Conservation (phyloP, 2,329 filamentous ascomycete genomes). For the Rhinocladiella similis region DNA sequence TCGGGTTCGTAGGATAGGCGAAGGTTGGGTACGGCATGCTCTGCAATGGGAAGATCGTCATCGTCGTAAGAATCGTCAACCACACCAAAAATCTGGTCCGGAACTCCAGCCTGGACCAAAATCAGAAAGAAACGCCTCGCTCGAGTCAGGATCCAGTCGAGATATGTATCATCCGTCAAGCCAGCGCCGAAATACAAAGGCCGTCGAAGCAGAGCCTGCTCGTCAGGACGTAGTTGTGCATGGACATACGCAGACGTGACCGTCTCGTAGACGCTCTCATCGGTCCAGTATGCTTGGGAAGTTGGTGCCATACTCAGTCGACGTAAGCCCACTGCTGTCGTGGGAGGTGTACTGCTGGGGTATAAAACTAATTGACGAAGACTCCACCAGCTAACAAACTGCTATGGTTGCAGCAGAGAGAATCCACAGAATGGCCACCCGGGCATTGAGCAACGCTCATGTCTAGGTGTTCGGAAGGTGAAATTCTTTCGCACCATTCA, state of each 20-base stretch:
- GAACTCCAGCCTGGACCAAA: constrained; percentile 58
- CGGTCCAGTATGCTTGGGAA: constrained; percentile 42
- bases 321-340: not conserved
- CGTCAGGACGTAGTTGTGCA: constrained; percentile 33
- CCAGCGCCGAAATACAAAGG: constrained; percentile 45
- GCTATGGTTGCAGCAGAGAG: not conserved
- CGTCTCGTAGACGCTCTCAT: constrained; percentile 45
- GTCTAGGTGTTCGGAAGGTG: not conserved
- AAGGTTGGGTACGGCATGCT: constrained; percentile 56
- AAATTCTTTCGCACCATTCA: not conserved
- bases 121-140: constrained; percentile 61
- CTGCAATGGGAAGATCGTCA: constrained; percentile 58
- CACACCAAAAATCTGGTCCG: constrained; percentile 62
- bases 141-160: constrained; percentile 63
- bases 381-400: too few relatives aligned
- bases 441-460: constrained; percentile 14
- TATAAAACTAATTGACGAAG: not conserved
- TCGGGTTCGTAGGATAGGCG: constrained; percentile 53
- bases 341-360: not conserved
- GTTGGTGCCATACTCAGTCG: constrained; percentile 13
- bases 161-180: constrained; percentile 53
- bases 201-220: constrained; percentile 34
- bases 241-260: constrained; percentile 44
- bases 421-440: constrained; percentile 2
- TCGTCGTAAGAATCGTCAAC: constrained; percentile 64